phyloP scores from a whole-genome alignment of 2,329 filamentous ascomycete species.

The Fusarium annulatum region DNA sequence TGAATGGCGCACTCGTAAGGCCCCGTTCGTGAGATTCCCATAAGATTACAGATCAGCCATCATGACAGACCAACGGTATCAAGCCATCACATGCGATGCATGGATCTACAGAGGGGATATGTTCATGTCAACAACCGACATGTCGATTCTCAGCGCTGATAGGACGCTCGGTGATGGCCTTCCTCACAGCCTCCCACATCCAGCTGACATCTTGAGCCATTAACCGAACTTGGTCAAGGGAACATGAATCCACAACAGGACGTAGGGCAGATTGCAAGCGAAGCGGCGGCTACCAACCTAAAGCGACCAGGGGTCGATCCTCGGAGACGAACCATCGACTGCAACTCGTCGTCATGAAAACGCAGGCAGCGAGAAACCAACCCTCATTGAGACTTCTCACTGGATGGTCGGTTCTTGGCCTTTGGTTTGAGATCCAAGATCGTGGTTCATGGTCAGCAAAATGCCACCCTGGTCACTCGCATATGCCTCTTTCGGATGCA shows the following conservation, averaged over 20 bases:
- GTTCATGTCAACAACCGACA: constrained; percentile 37
- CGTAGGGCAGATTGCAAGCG: constrained; percentile 30
- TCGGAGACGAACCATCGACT: constrained; percentile 36
- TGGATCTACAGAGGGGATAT: constrained; percentile 35
- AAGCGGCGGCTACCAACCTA: constrained; percentile 19
- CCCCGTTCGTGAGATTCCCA: constrained; percentile 12
- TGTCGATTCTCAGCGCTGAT: constrained; percentile 37
- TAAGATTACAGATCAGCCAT: constrained; percentile 12
- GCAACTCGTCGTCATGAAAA: constrained; percentile 41
- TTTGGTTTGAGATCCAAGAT: constrained; percentile 31
- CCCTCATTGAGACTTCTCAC: constrained; percentile 29
- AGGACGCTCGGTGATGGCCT: constrained; percentile 37
- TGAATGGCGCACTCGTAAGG: not conserved
- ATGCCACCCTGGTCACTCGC: constrained; percentile 21
- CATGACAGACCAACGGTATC: constrained; percentile 3
- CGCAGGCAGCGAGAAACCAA: constrained; percentile 31
- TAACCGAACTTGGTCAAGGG: constrained; percentile 23
- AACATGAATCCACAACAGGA: constrained; percentile 18
- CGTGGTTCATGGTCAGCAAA: constrained; percentile 30
- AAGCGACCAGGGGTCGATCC: constrained; percentile 32
- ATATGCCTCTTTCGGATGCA: constrained; percentile 17
- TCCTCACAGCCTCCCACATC: constrained; percentile 39
- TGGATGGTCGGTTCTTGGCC: constrained; percentile 14
- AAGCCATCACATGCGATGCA: constrained; percentile 36
- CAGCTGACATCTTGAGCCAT: constrained; percentile 35